Percentiles rank a stretch among this genome's conserved stretches.
phyloP scores from a whole-genome alignment of 2,329 filamentous ascomycete genomes.

The Bipolaris bicolor region DNA sequence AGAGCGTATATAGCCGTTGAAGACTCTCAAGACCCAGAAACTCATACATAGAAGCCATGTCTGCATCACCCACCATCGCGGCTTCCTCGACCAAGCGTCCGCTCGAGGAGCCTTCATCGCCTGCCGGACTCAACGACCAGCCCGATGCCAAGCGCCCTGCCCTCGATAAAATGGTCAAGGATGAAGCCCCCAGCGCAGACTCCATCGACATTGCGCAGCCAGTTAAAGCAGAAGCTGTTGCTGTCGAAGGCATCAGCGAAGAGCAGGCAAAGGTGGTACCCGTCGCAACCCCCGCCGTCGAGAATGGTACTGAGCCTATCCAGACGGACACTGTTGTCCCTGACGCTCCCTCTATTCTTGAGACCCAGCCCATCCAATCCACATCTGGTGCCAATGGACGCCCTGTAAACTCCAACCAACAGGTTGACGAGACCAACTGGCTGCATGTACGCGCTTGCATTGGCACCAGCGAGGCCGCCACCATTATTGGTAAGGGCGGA shows the following conservation, averaged over 20 bases:
- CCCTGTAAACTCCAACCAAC: constrained; percentile 55
- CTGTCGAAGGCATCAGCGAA: constrained; percentile 41
- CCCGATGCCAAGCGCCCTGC: constrained; percentile 97
- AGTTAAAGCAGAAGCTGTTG: constrained; percentile 44
- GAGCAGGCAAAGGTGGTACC: constrained; percentile 35
- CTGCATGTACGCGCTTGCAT: constrained; percentile 97
- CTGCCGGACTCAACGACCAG: constrained; percentile 87
- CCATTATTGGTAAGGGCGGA: constrained; percentile 96
- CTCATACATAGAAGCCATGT: constrained; percentile 50
- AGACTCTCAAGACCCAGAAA: constrained; percentile 22
- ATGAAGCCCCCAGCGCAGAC: constrained; percentile 57
- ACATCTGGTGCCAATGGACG: constrained; percentile 62
- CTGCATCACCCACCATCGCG: constrained; percentile 55
- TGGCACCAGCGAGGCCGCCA: constrained; percentile 95
- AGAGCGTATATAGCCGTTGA: constrained; percentile 29
- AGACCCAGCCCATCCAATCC: constrained; percentile 65
- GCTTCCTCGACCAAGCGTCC: constrained; percentile 84
- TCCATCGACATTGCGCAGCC: constrained; percentile 53
- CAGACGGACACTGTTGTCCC: constrained; percentile 74
- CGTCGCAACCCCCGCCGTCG: constrained; percentile 38
- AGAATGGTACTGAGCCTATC: constrained; percentile 62
- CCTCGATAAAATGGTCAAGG: constrained; percentile 86
- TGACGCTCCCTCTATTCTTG: constrained; percentile 60
- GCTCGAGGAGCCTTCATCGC: constrained; percentile 94
- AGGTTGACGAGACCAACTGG: constrained; percentile 91